Evolutionary conservation across 1,284 basidiomycete species (phyloP), one percentile per base, ranked within the genome.

Genomic region (Hortiboletus rubellus): DNA sequence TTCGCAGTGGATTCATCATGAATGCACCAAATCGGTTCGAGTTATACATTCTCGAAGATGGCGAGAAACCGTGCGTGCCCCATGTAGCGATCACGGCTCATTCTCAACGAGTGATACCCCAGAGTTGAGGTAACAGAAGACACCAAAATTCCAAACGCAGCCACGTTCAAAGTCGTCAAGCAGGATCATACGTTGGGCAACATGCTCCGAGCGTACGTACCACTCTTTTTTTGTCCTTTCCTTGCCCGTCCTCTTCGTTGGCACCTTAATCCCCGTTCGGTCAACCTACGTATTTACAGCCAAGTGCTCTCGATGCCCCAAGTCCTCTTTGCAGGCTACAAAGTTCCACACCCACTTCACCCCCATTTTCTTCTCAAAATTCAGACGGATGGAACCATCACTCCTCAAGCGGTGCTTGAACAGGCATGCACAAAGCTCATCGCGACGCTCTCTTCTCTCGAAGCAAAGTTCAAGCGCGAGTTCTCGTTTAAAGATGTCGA

Each of bases 151-250:
- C 94, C 96, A 2, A 98, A 98, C 69, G 95, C 96, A 0, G 95
- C 95, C 15, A 97, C 95, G 0, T 84, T 99, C 63, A 91, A 92
- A 66, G 82, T 99, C 65, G 84, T 94, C 63, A 98, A 98, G 78
- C 95, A 98, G 72, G 97, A 99, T 71, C 97, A 99, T 70, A 99
- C 97, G 0, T 77, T 99, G 10, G 96, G 89, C 7, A 97, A 97
- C 76, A 93, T 99, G 91, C 81, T 99, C 18, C 86, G 97, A 66
- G 86, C 92, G 93, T 96, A 72, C 72, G 92, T 86, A 37, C 33
- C 33, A 7, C 33, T 22, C 45, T 18, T 22, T 22, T 41, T 30
- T 27, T 34, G 6, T 46, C 24, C 15, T 36, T 17, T 36, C 33
- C 33, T 52, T 22, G 1, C 41, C 46, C 12, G 22, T 42, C 45